Evolutionary conservation across 2,329 filamentous ascomycete species (phyloP).

Genomic region (Fusarium palustre): DNA sequence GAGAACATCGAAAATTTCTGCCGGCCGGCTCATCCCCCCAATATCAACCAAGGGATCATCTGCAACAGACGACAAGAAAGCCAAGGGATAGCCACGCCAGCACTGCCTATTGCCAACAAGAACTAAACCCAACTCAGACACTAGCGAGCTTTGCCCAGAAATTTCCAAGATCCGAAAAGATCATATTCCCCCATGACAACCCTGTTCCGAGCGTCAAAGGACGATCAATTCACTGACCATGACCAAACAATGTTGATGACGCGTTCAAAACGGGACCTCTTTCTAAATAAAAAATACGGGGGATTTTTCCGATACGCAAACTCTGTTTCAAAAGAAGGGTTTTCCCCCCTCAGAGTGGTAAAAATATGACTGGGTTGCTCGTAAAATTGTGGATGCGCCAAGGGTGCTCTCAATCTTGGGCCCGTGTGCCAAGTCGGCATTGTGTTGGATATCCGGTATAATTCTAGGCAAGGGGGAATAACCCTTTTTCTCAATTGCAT

Average conservation of each 20-base stretch:
- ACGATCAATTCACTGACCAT: neutral
- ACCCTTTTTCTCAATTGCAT: neutral
- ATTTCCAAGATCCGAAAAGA: neutral
- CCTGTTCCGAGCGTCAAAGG: neutral
- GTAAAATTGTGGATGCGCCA: slow-evolving; percentile 28
- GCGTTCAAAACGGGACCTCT: neutral
- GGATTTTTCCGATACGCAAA: neutral
- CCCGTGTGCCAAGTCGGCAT: slow-evolving; percentile 22
- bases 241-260: neutral
- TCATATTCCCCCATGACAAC: neutral
- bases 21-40: neutral
- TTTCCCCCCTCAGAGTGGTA: neutral
- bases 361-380: slow-evolving; percentile 18
- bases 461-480: slow-evolving; percentile 14
- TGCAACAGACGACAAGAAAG: neutral
- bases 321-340: neutral
- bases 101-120: slow-evolving; percentile 19
- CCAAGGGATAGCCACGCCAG: slow-evolving; percentile 18
- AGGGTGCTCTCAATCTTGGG: slow-evolving; percentile 3
- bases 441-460: slow-evolving; percentile 18
- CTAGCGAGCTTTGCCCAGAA: neutral
- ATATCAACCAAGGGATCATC: slow-evolving; percentile 1
- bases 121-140: slow-evolving; percentile 15
- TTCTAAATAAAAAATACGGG: neutral
- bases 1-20: neutral